These are phyloP conservation scores for Actinidia chinensis DNA, from an alignment of 179 eudicot species.

Conservation along the genomic window DNA sequence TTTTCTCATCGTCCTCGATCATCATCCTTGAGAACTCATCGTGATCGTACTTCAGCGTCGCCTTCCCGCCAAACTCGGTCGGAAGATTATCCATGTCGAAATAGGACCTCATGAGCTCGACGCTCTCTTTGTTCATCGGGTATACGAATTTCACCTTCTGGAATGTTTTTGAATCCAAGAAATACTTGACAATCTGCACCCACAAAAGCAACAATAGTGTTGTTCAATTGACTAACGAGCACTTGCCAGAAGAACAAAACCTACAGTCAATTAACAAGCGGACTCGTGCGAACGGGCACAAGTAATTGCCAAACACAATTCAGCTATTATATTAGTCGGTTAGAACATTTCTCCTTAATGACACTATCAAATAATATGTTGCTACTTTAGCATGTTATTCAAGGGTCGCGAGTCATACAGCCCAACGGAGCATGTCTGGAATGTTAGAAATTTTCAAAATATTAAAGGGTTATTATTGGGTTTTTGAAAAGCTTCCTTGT, in stretches of 20 bases:
- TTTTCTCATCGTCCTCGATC: conserved; percentile 52
- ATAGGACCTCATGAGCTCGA: conserved; percentile 72
- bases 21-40: conserved; percentile 60
- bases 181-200: conserved; percentile 75
- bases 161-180: conserved; percentile 80
- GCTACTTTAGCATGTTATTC: not conserved
- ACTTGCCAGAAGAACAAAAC: not conserved
- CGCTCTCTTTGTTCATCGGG: conserved; percentile 81
- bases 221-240: not conserved
- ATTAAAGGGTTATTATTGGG: too few relatives aligned
- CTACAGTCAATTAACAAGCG: not conserved
- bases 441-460: too few relatives aligned
- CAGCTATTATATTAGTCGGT: too few relatives aligned
- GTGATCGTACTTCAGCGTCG: conserved; percentile 56
- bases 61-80: conserved; percentile 66
- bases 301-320: not conserved
- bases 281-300: not conserved
- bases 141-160: conserved; percentile 91
- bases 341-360: too few relatives aligned
- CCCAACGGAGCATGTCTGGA: not conserved
- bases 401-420: not conserved
- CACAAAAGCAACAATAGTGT: not conserved
- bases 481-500: too few relatives aligned
- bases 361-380: not conserved
- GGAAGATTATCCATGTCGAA: conserved; percentile 89